Conservation (phyloP, 2,329 filamentous ascomycete genomes). For the Exophiala sp. region DNA sequence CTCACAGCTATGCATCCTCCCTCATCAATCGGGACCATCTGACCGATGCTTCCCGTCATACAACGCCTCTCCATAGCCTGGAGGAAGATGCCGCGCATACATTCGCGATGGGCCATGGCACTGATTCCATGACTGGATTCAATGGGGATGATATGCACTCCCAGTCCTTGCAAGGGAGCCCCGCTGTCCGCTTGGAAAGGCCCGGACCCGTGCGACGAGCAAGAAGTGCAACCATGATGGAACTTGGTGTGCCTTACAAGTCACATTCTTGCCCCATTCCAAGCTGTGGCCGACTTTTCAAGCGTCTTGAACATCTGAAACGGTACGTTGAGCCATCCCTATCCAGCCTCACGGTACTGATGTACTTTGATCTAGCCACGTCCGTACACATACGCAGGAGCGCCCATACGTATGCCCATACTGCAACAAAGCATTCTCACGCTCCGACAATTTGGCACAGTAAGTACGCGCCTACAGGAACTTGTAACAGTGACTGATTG, state of each 20-base stretch:
- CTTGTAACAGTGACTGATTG: slow-evolving; percentile 11
- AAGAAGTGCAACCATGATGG: slow-evolving; percentile 91
- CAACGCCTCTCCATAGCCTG: slow-evolving; percentile 78
- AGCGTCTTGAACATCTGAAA: slow-evolving; percentile 98
- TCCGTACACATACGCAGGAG: slow-evolving; percentile 98
- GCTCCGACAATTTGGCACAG: slow-evolving; percentile 98
- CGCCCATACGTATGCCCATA: slow-evolving; percentile 95
- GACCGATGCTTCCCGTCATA: slow-evolving; percentile 74
- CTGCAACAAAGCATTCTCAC: slow-evolving; percentile 97
- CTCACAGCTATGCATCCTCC: slow-evolving; percentile 64
- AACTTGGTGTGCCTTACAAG: slow-evolving; percentile 91
- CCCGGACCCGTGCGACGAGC: slow-evolving; percentile 80
- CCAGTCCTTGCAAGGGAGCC: slow-evolving; percentile 51
- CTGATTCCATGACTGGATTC: slow-evolving; percentile 63
- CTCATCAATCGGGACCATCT: slow-evolving; percentile 72
- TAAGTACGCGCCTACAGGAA: slow-evolving; percentile 45
- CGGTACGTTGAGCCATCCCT: slow-evolving; percentile 59
- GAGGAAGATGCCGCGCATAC: slow-evolving; percentile 75
- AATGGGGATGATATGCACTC: slow-evolving; percentile 57
- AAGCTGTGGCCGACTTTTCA: slow-evolving; percentile 93
- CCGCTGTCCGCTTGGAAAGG: slow-evolving; percentile 52
- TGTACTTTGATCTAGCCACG: slow-evolving; percentile 65
- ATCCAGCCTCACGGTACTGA: slow-evolving; percentile 47
- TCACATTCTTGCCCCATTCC: slow-evolving; percentile 99
- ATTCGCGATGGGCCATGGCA: slow-evolving; percentile 56